phyloP scores from a whole-genome alignment of 345 rosid species.

The Stellera chamaejasme region DNA sequence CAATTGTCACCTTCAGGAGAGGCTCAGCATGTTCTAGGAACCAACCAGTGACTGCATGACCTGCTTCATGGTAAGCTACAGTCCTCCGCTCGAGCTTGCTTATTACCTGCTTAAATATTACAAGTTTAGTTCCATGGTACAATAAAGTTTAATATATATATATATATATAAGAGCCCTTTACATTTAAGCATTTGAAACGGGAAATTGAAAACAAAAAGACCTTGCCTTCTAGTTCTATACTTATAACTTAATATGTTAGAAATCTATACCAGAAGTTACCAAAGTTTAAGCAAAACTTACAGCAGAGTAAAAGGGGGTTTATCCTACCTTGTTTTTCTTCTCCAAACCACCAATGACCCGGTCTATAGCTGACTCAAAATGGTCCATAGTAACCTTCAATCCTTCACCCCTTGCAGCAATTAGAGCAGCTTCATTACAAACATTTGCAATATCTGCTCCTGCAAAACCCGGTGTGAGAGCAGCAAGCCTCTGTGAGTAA shows the following conservation, averaged over 20 bases:
- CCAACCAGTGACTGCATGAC: conserved; percentile 96
- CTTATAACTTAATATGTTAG: too few relatives aligned
- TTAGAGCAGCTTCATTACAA: conserved; percentile 90
- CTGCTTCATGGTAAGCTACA: conserved; percentile 95
- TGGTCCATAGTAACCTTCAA: conserved; percentile 60
- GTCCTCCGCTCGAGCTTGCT: conserved; percentile 87
- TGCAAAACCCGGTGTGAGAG: conserved; percentile 95
- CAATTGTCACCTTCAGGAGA: conserved; percentile 90
- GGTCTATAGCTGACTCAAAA: conserved; percentile 89
- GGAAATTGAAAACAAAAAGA: neutral
- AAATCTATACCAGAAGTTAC: too few relatives aligned
- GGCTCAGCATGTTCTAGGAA: conserved; percentile 96
- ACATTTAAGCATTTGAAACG: neutral
- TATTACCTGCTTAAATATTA: conserved; percentile 45
- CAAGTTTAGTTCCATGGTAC: too few relatives aligned
- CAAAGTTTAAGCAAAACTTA: too few relatives aligned
- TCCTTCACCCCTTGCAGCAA: conserved; percentile 69
- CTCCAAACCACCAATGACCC: conserved; percentile 98
- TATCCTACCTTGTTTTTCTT: conserved; percentile 78
- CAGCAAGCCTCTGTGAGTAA: conserved; percentile 86
- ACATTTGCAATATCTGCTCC: conserved; percentile 98
- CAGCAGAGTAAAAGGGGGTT: too few relatives aligned
- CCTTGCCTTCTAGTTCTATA: neutral
- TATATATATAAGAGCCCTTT: too few relatives aligned
- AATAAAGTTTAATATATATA: neutral